Percentiles rank a stretch among this genome's conserved stretches.
Evolutionary conservation across 306 rosid species (phyloP).

Genomic region (Arachis hypogaea): DNA sequence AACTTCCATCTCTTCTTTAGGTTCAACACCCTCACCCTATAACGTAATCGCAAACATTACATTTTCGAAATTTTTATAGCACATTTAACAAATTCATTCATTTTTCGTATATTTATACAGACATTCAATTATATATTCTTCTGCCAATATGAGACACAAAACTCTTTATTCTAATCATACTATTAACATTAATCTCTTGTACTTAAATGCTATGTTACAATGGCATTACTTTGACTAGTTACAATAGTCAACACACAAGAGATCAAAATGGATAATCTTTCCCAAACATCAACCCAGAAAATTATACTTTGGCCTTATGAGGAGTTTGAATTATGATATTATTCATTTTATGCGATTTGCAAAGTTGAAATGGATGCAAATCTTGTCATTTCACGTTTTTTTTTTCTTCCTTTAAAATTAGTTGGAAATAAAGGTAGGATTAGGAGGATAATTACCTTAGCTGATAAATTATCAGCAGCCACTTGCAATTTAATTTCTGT

Average conservation of each 20-base stretch:
- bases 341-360: neutral
- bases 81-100: no score
- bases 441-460: conserved; percentile 57
- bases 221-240: neutral
- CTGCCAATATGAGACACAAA: no score
- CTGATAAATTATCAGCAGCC: conserved; percentile 49
- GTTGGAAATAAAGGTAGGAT: neutral
- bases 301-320: neutral
- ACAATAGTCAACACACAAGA: neutral
- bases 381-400: neutral
- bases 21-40: conserved; percentile 58
- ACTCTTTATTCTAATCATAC: no score
- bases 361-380: conserved; percentile 21
- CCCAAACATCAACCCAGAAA: neutral
- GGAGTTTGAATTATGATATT: no score
- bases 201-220: neutral
- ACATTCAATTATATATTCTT: neutral
- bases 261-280: neutral
- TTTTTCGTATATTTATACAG: no score
- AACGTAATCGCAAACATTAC: conserved; percentile 37
- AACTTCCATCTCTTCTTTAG: conserved; percentile 59
- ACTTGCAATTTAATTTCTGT: conserved; percentile 58
- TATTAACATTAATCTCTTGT: neutral
- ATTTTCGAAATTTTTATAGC: neutral
- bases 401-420: neutral